Base-by-base conservation (phyloP, 2,329 filamentous ascomycete genomes). In the Fusarium xylarioides region DNA sequence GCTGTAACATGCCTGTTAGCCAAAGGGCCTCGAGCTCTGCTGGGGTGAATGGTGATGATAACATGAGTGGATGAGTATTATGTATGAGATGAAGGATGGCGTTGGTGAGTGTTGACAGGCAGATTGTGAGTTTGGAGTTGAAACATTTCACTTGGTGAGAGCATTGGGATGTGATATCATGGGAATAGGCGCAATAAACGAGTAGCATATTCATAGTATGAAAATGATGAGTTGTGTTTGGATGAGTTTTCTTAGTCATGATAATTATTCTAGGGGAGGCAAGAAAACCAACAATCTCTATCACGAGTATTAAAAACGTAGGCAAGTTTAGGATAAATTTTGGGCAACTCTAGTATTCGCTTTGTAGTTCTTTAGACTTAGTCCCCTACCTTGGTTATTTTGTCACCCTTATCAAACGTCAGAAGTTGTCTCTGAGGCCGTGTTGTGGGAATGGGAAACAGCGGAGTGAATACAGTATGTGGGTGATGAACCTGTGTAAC, bases 1-100 rank as follows among this genome's bases (percentile, higher is more conserved):
- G 77, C 5, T 78, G 77, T 23, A 70, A 70, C 30, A 30, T 43
- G 32, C 53, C 70, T 28, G 56, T 50, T 7, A 34, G 7, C 12
- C 26, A 56, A 53, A 57, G 40, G 21, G 11, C 11, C 9, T 11
- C 56, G 16, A 55, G 61, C 32, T 52, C 68, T 32, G 63, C 47
- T 37, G 70, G 63, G 28, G 59, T 60, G 44, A 75, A 66, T 37
- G 64, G 53, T 8, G 61, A 53, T 52, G 50, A 34, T 43, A 35
- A 26, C 32, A 40, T 35, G 47, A 50, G 23, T 49, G 54, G n/a
- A n/a, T 58, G 50, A 49, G n/a, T 26, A 47, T 65, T 8, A 44
- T 40, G 37, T 8, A 44, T 40, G 30, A 19, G 21, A 30, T 19
- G 32, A 23, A 50, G 15, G 14, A 52, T 21, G 42, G 42, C 26